Evolutionary conservation across 257 asterid species (phyloP).

Genomic region (Przewalskia tangutica): DNA sequence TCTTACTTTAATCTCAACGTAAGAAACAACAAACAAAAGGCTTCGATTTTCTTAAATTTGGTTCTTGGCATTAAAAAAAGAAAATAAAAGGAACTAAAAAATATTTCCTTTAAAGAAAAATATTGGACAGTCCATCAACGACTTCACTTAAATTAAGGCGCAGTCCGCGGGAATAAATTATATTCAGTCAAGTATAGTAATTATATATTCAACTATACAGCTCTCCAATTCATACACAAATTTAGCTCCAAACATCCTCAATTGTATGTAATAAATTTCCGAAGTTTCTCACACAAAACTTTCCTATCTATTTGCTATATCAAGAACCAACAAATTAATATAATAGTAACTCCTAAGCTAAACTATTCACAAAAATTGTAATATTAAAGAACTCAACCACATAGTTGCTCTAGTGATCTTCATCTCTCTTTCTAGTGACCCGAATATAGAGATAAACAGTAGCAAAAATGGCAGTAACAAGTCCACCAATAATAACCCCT

Average conservation of each 20-base stretch:
- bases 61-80: background rate
- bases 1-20: background rate
- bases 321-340: background rate
- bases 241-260: background rate
- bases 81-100: background rate
- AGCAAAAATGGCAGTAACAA: conserved; percentile 55
- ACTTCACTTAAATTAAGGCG: background rate
- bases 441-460: conserved; percentile 68
- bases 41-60: background rate
- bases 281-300: background rate
- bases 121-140: background rate
- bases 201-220: background rate
- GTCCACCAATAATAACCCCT: conserved; percentile 71
- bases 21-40: background rate
- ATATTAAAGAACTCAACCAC: background rate
- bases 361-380: background rate
- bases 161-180: background rate
- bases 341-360: background rate
- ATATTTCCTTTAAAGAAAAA: background rate
- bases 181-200: background rate
- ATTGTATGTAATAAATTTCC: background rate
- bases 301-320: background rate
- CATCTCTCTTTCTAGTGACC: conserved; percentile 37
- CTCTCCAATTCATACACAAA: background rate
- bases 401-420: background rate